Evolutionary conservation across 116 monocot genomes (phyloP).

Genomic region (Cymodocea nodosa): DNA sequence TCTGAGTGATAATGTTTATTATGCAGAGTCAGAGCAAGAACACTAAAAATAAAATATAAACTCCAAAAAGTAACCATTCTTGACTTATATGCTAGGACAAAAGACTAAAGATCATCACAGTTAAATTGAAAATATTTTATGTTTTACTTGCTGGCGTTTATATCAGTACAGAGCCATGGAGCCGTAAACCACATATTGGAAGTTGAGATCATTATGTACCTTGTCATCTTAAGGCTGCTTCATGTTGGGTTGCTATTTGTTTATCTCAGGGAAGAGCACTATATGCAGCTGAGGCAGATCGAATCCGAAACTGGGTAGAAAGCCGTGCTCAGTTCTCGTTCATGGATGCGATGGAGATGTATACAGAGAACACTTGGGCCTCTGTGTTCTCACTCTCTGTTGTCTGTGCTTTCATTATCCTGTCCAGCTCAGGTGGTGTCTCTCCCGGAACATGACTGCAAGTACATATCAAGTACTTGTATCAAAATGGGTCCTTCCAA

Average conservation of each 20-base stretch:
- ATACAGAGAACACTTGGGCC: slow-evolving; percentile 82
- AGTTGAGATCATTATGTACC: too few species aligned
- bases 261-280: slow-evolving; percentile 63
- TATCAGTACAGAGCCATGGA: too few species aligned
- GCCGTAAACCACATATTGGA: too few species aligned
- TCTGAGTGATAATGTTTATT: too few species aligned
- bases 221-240: too few species aligned
- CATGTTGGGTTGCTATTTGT: background rate
- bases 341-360: slow-evolving; percentile 98
- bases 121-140: too few species aligned
- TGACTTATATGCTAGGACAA: too few species aligned
- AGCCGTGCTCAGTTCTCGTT: slow-evolving; percentile 82
- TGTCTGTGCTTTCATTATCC: slow-evolving; percentile 94
- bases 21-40: too few species aligned
- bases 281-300: slow-evolving; percentile 90
- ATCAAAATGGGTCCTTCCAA: background rate
- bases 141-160: too few species aligned
- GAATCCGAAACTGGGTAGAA: slow-evolving; percentile 95
- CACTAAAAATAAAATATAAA: too few species aligned
- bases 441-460: slow-evolving; percentile 41
- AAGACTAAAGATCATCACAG: too few species aligned
- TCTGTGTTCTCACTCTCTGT: slow-evolving; percentile 94
- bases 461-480: background rate
- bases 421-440: slow-evolving; percentile 56
- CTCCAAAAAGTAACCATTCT: too few species aligned